These are phyloP conservation scores for Willaertia magna DNA, from an alignment of 208 protist genomes.

Conservation along the genomic window DNA sequence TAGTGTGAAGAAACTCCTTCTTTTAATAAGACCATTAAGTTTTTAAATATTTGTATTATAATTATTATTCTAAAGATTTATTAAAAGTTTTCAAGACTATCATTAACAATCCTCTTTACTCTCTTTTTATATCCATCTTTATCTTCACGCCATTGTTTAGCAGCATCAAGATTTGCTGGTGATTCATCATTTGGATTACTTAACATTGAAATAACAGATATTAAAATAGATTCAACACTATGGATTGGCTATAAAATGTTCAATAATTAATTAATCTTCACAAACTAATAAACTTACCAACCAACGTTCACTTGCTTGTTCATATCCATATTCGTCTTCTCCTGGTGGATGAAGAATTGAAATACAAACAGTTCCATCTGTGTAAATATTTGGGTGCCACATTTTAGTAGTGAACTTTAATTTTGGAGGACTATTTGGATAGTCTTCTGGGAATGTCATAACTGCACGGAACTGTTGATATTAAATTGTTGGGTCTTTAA, in stretches of 20 bases:
- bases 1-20: neutral
- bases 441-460: conserved; percentile 46
- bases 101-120: neutral
- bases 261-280: neutral
- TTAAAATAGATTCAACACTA: conserved; percentile 42
- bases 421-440: conserved; percentile 50
- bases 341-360: conserved; percentile 65
- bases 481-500: too few relatives aligned
- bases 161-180: conserved; percentile 47
- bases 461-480: conserved; percentile 26
- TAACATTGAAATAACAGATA: conserved; percentile 46
- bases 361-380: conserved; percentile 65
- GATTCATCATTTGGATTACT: conserved; percentile 36
- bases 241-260: conserved; percentile 32
- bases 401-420: conserved; percentile 54
- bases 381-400: conserved; percentile 61
- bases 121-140: conserved; percentile 14
- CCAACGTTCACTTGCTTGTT: conserved; percentile 37
- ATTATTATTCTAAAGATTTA: neutral
- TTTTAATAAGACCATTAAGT: neutral
- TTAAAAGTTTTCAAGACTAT: conserved; percentile 11
- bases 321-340: conserved; percentile 44
- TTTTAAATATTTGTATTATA: neutral
- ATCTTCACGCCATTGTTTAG: conserved; percentile 11
- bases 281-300: neutral